Conservation (phyloP, 352 stramenopile genomes). For the Aphanomyces invadans region DNA sequence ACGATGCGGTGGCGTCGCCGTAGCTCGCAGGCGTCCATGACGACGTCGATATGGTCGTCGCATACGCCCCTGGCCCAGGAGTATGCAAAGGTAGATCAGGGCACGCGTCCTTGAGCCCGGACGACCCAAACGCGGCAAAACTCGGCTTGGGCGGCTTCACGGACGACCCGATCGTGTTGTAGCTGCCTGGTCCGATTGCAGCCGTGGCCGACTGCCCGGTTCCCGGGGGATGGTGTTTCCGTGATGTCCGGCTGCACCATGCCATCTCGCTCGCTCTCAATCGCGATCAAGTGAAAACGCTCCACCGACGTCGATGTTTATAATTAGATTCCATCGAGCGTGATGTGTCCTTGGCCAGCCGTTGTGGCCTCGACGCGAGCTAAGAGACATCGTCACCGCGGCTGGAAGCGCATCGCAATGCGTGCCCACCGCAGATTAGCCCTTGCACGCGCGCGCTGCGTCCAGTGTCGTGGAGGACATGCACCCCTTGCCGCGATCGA, state of each 20-base stretch:
- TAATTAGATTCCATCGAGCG: background rate
- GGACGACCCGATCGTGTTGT: background rate
- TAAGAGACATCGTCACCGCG: too few relatives aligned
- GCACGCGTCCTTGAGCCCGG: background rate
- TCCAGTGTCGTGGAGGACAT: too few relatives aligned
- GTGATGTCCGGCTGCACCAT: slow-evolving; percentile 17
- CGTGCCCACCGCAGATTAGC: too few relatives aligned
- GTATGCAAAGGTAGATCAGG: background rate
- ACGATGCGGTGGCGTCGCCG: background rate
- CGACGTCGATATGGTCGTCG: background rate
- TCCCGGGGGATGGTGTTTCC: background rate
- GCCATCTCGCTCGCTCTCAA: background rate
- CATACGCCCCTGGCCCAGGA: slow-evolving; percentile 4
- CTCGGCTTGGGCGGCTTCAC: background rate
- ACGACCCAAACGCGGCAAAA: slow-evolving; percentile 19
- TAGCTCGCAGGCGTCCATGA: background rate
- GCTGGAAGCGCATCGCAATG: too few relatives aligned
- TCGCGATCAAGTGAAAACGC: background rate
- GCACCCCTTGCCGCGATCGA: too few relatives aligned
- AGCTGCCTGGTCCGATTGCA: slow-evolving; percentile 10
- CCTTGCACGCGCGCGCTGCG: too few relatives aligned
- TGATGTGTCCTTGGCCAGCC: too few relatives aligned
- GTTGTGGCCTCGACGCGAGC: too few relatives aligned
- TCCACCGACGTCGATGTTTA: too few relatives aligned
- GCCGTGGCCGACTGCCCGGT: background rate